phyloP scores from a whole-genome alignment of 208 protist species.

The Porcisia hertigi region DNA sequence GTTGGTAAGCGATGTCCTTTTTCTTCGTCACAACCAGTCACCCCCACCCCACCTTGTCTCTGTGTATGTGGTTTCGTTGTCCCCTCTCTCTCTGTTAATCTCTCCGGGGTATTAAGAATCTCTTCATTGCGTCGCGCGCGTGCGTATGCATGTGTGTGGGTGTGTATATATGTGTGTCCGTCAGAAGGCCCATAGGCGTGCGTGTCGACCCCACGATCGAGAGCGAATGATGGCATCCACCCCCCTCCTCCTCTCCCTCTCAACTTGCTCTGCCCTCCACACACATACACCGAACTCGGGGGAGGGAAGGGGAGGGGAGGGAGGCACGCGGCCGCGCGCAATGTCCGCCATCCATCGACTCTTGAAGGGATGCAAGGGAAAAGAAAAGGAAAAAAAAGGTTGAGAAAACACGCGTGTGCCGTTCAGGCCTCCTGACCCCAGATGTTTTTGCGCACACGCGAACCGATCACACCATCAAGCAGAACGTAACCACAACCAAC shows the following conservation, averaged over 20 bases:
- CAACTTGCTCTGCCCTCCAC: background rate
- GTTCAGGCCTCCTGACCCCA: background rate
- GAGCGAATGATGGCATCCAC: background rate
- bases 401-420: background rate
- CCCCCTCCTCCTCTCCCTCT: background rate
- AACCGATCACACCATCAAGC: too few relatives aligned
- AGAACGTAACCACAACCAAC: background rate
- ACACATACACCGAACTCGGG: background rate
- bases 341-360: background rate
- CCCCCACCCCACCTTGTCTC: too few relatives aligned
- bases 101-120: slow-evolving; percentile 6
- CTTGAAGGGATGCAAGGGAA: background rate
- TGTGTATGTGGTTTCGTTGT: background rate
- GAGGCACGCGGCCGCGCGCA: background rate
- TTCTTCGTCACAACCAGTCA: too few relatives aligned
- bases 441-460: background rate
- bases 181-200: background rate
- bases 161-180: background rate
- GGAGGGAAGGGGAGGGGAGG: too few relatives aligned
- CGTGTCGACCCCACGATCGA: background rate
- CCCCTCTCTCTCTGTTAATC: slow-evolving; percentile 9
- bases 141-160: slow-evolving; percentile 4
- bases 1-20: too few relatives aligned
- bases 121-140: background rate
- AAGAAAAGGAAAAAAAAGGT: background rate